phyloP scores from a whole-genome alignment of 2,329 filamentous ascomycete species.

The Fusarium guadeloupense region DNA sequence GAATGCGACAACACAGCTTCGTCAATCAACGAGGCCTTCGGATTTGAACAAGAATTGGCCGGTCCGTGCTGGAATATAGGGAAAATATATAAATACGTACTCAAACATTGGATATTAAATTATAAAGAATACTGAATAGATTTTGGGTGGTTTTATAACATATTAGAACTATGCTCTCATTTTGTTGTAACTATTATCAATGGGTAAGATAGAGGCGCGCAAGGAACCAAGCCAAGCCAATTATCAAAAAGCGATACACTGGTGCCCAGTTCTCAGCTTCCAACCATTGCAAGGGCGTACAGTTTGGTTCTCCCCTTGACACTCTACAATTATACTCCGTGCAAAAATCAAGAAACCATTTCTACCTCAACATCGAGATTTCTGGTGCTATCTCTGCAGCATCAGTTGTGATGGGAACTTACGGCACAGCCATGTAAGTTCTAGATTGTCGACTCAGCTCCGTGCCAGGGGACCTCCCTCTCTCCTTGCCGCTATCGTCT shows the following conservation, averaged over 20 bases:
- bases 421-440: not conserved
- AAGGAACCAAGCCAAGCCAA: conserved; percentile 2
- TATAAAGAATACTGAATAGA: no score
- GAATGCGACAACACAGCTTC: not conserved
- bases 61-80: no score
- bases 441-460: not conserved
- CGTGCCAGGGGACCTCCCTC: not conserved
- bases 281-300: conserved; percentile 11
- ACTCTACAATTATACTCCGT: no score
- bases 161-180: no score
- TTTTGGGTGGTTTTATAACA: no score
- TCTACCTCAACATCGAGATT: not conserved
- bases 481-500: not conserved
- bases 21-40: not conserved
- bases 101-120: no score
- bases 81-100: no score
- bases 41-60: no score
- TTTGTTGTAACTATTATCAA: no score
- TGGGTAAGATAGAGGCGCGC: no score
- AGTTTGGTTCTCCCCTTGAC: not conserved
- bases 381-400: not conserved
- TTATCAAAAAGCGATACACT: not conserved
- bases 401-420: not conserved
- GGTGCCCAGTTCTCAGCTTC: conserved; percentile 15
- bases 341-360: not conserved